Evolutionary conservation across 1,284 basidiomycete genomes (phyloP), one percentile per base, ranked within the genome.

Genomic region (Moniliophthora roreri): DNA sequence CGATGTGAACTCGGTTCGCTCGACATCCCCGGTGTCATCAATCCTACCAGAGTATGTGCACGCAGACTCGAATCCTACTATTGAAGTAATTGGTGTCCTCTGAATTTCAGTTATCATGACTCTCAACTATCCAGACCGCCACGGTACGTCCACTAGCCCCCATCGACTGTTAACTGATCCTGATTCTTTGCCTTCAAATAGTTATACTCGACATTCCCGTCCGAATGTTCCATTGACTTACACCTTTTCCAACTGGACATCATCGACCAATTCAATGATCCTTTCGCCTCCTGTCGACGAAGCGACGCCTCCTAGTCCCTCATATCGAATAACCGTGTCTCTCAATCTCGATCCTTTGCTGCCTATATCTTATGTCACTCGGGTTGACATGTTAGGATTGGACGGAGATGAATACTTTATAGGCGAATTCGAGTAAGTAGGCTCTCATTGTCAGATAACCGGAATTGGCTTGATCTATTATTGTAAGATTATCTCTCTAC

Each of bases 271-370:
- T 36, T 65, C 66, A 15, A 70, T 73, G 66, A 61, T 70, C 21
- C 58, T 75, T 8, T 61, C 74, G 44, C 71, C 73, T 1, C 70
- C 71, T 39, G 18, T 54, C 16, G 46, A 52, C 8, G 37, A 32
- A 32, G 11, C 58, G 47, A 50, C 62, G 6, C 63, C 63, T 6
- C 66, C 67, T 21, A 58, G 63, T 11, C 72, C 75, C 0, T 50
- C 74, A 6, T 78, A 77, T 52, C 68, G 70, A 37, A 72, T 79
- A 41, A 63, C 69, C 8, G 74, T 75, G 1, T 60, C 66, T 3
- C 65, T 78, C 35, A 74, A 77, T 53, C 63, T 78, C 21, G 71
- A 75, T 54, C 77, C 76, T 2, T 74, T 77, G 49, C 62, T 73
- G 1, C 76, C 75, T 7, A 60, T 77, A 1, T 76, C 74, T 1